These are phyloP conservation scores for Mycena epipterygia DNA, from an alignment of 768 basidiomycete species.

Conservation along the genomic window DNA sequence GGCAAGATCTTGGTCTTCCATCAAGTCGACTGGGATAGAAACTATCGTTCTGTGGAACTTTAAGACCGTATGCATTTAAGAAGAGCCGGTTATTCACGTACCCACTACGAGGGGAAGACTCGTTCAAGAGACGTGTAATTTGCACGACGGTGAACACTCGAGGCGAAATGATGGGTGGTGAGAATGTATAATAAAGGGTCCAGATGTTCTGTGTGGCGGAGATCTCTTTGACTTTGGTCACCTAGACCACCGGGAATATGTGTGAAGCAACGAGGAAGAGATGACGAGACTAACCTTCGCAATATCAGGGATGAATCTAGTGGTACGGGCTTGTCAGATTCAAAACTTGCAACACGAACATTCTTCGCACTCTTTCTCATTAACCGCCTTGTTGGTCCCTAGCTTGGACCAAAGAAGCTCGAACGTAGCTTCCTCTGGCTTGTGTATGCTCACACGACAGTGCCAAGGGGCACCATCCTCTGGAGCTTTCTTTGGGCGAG, in stretches of 20 bases:
- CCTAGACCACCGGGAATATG: conserved; percentile 79
- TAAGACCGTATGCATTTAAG: neutral
- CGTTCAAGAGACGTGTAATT: conserved; percentile 65
- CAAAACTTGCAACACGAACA: neutral
- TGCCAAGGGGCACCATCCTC: conserved; percentile 77
- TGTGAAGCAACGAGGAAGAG: neutral
- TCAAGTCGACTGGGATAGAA: conserved; percentile 79
- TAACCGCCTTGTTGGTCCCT: conserved; percentile 70
- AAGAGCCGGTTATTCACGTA: conserved; percentile 49
- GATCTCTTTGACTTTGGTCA: conserved; percentile 70
- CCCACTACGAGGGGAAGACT: conserved; percentile 69
- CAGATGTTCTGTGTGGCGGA: conserved; percentile 77
- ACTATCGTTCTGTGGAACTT: conserved; percentile 57
- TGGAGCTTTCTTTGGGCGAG: conserved; percentile 60
- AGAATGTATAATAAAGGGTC: conserved; percentile 81
- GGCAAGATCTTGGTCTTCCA: conserved; percentile 67
- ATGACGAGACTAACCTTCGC: too few species aligned
- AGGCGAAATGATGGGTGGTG: conserved; percentile 72
- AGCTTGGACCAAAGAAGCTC: conserved; percentile 81
- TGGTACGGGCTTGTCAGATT: neutral
- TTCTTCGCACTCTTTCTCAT: conserved; percentile 74
- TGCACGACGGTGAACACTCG: conserved; percentile 85
- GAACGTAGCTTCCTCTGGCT: conserved; percentile 75
- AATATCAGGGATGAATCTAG: conserved; percentile 68
- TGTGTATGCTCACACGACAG: conserved; percentile 76